phyloP scores from a whole-genome alignment of 306 rosid species.

The Quillaja saponaria region DNA sequence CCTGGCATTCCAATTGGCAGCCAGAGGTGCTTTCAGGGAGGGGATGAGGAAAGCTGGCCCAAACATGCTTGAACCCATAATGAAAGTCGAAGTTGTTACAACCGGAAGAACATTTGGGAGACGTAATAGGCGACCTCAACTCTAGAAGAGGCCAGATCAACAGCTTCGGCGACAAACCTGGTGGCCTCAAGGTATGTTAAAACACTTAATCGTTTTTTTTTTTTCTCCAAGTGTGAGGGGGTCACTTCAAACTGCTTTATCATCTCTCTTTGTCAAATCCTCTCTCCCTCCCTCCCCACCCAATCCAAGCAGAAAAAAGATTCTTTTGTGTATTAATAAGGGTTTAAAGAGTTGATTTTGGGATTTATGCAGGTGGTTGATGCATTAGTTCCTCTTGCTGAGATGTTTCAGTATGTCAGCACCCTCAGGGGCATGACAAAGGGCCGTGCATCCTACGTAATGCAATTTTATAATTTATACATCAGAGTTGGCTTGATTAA shows the following conservation, averaged over 20 bases:
- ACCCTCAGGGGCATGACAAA: constrained; percentile 95
- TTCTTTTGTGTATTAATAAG: constrained; percentile 6
- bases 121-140: constrained; percentile 96
- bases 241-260: constrained; percentile 5
- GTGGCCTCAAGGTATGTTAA: constrained; percentile 84
- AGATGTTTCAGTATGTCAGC: constrained; percentile 96
- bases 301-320: too few relatives aligned
- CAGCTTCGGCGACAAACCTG: constrained; percentile 91
- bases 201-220: constrained; percentile 16
- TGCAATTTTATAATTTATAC: too few relatives aligned
- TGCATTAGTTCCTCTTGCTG: constrained; percentile 84
- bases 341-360: background rate
- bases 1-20: constrained; percentile 94
- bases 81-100: constrained; percentile 96
- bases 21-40: constrained; percentile 93
- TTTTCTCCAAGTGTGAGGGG: constrained; percentile 14
- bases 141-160: constrained; percentile 98
- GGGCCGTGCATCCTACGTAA: constrained; percentile 94
- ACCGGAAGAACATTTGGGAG: constrained; percentile 97
- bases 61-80: constrained; percentile 89
- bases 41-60: constrained; percentile 84
- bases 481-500: too few relatives aligned
- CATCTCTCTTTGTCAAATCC: background rate
- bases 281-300: background rate
- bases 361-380: constrained; percentile 77